Evolutionary conservation across 2,329 filamentous ascomycete genomes (phyloP), one percentile per base, ranked within the genome.

Genomic region (Cytospora chrysosperma): DNA sequence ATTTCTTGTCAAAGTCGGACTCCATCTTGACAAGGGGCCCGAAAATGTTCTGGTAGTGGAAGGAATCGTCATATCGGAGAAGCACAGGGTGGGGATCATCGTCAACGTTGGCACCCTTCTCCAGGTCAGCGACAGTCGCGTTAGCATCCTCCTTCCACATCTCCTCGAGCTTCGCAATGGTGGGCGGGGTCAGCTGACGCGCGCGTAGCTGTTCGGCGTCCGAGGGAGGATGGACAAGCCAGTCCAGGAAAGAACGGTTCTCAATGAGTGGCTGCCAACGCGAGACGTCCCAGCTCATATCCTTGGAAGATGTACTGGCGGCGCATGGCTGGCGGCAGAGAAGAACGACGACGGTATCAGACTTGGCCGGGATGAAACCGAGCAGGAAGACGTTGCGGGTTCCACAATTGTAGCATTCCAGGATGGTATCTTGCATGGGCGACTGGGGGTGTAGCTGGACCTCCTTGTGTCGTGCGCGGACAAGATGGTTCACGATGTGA

Each of bases 251-350:
- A 19, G 93, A 95, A 56, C 95, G 92, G 73, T 99, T 95, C 76
- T 97, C 93, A 68, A 99, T 98, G 64, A 99, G 82, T 15, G 95
- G 95, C 75, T 98, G 93, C 95, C 95, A 99, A 73, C 93, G 88
- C 28, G 94, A 96, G 7, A 93, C 96, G 75, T 99, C 95, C 95
- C 95, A 99, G 75, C 95, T 99, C 93, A 99, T 98, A 72, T 99
- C 95, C 78, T 99, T 99, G 68, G 92, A 94, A 37, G 95, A 98
- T 1, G 93, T 91, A 79, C 91, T 94, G 30, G 95, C 90, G 37
- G 94, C 95, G 76, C 95, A 99, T 54, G 95, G 95, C 77, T 98
- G 95, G 66, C 95, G 93, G 76, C 95, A 99, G 43, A 99, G 85
- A 52, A 99, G 86, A 27, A 99, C 95, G 9, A 99, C 96, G 30